Conservation (phyloP, 2,329 filamentous ascomycete genomes). For the Didymella pomorum region DNA sequence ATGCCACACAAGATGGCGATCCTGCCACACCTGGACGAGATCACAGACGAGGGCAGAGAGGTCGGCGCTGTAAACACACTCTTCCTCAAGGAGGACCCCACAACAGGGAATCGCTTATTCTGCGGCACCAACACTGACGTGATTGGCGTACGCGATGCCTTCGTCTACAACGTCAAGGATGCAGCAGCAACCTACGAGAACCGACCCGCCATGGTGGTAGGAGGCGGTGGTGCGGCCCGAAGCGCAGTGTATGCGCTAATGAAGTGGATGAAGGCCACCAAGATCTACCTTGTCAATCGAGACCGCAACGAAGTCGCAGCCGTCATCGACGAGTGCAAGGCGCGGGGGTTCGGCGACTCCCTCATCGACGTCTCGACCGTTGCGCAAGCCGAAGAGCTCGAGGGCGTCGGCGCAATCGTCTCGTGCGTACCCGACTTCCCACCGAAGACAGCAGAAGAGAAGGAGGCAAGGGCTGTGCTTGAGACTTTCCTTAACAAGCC, state of each 20-base stretch:
- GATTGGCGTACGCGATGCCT: constrained; percentile 77
- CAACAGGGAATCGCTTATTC: constrained; percentile 60
- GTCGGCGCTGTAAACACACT: constrained; percentile 84
- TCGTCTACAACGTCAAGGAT: constrained; percentile 58
- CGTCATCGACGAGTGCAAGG: constrained; percentile 69
- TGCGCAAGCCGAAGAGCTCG: constrained; percentile 65
- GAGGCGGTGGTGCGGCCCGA: constrained; percentile 78
- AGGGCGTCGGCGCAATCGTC: constrained; percentile 71
- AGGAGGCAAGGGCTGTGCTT: constrained; percentile 64
- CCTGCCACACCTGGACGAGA: constrained; percentile 73
- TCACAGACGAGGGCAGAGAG: constrained; percentile 75
- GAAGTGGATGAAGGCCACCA: constrained; percentile 71
- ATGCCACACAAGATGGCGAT: constrained; percentile 86
- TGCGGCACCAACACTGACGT: constrained; percentile 84
- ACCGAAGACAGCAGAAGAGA: constrained; percentile 70
- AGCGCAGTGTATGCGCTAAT: constrained; percentile 79
- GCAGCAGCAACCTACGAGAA: constrained; percentile 61
- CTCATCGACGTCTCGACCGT: constrained; percentile 69
- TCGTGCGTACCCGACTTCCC: constrained; percentile 78
- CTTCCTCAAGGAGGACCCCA: constrained; percentile 63
- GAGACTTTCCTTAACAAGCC: constrained; percentile 59
- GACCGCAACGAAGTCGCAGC: constrained; percentile 71
- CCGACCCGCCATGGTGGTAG: constrained; percentile 74
- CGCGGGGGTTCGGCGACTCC: constrained; percentile 65
- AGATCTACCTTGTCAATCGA: constrained; percentile 80